Conservation (phyloP, 129 eudicot species). For the Daucus carota region DH1_v3.0 NC_030386.2:17226501-17227000, state of each 20-base stretch:
- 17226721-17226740: constrained; percentile 16
- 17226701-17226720: constrained; percentile 21
- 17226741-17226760: constrained; percentile 20
- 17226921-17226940: constrained; percentile 76
- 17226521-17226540: not conserved
- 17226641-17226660: constrained; percentile 75
- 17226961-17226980: constrained; percentile 52
- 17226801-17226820: constrained; percentile 20
- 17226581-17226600: constrained; percentile 19
- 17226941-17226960: constrained; percentile 85
- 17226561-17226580: not conserved
- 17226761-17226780: constrained; percentile 21
- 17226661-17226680: constrained; percentile 83
- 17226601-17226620: constrained; percentile 47
- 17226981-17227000: constrained; percentile 87
- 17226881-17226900: constrained; percentile 43
- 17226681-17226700: constrained; percentile 24
- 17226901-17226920: constrained; percentile 56
- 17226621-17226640: constrained; percentile 76
- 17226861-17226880: constrained; percentile 50
- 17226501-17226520: not conserved
- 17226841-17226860: constrained; percentile 25
- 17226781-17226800: constrained; percentile 17
- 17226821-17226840: constrained; percentile 23
- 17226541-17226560: not conserved